These are phyloP conservation scores for Pestalotiopsis fici DNA, from an alignment of 2,329 filamentous ascomycete species.

Conservation along the genomic window DNA sequence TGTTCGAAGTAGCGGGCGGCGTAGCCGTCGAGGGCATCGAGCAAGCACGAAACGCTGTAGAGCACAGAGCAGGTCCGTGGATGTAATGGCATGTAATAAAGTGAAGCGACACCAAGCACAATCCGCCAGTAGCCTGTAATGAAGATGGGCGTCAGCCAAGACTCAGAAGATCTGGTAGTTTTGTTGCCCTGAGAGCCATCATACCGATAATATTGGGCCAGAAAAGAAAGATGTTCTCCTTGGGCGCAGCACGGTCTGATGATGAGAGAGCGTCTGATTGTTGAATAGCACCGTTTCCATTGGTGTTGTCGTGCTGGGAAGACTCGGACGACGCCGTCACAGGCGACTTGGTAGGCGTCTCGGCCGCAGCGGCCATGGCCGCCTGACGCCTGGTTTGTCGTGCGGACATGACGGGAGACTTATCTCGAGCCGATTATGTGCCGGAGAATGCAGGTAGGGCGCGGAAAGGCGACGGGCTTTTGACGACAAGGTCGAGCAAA, in stretches of 20 bases:
- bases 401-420: constrained; percentile 34
- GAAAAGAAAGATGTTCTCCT: constrained; percentile 81
- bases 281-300: constrained; percentile 14
- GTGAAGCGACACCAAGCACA: constrained; percentile 80
- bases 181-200: constrained; percentile 19
- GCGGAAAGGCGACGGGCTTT: background rate
- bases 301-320: constrained; percentile 15
- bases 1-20: constrained; percentile 89
- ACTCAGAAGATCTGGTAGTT: background rate
- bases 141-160: background rate
- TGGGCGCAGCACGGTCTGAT: constrained; percentile 36
- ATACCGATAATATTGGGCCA: constrained; percentile 80
- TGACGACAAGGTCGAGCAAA: background rate
- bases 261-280: constrained; percentile 26
- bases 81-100: constrained; percentile 99
- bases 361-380: constrained; percentile 28
- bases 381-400: constrained; percentile 40
- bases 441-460: background rate
- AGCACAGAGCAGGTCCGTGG: constrained; percentile 91
- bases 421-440: background rate
- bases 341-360: constrained; percentile 19
- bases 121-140: constrained; percentile 72
- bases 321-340: constrained; percentile 24
- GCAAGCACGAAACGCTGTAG: constrained; percentile 91
- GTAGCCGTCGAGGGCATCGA: constrained; percentile 92